Conservation (phyloP, 192 early-diverging fungal genomes). For the Funneliformis geosporum region DNA sequence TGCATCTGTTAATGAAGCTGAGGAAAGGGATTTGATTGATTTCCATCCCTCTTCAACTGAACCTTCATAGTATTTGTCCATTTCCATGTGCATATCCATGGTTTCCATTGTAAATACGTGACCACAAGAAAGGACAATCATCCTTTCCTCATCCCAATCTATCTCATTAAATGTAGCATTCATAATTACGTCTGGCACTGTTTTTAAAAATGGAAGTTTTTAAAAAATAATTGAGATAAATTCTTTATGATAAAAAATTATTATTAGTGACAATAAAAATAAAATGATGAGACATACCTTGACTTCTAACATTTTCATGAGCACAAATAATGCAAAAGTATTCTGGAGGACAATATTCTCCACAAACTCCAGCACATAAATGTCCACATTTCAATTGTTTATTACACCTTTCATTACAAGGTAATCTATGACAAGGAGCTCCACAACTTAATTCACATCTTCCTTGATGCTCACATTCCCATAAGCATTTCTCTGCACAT, state of each 20-base stretch:
- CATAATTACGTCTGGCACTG: too few relatives aligned
- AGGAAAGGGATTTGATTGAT: not conserved
- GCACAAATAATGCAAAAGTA: constrained; percentile 43
- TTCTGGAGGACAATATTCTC: constrained; percentile 39
- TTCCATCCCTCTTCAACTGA: not conserved
- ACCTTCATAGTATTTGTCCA: constrained; percentile 43
- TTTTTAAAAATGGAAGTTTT: too few relatives aligned
- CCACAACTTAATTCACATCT: constrained; percentile 53
- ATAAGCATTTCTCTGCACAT: constrained; percentile 50
- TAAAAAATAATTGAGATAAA: too few relatives aligned
- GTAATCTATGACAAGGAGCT: constrained; percentile 56
- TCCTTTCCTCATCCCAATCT: constrained; percentile 47
- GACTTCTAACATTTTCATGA: constrained; percentile 29
- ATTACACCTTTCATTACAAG: constrained; percentile 56
- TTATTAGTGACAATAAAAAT: too few relatives aligned
- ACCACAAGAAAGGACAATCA: constrained; percentile 51
- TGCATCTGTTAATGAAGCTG: not conserved
- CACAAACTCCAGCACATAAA: constrained; percentile 54
- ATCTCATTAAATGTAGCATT: not conserved
- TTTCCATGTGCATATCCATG: constrained; percentile 52
- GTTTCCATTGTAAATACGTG: constrained; percentile 54
- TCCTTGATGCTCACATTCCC: constrained; percentile 54
- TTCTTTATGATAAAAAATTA: too few relatives aligned
- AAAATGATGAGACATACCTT: not conserved
- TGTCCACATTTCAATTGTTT: constrained; percentile 51